Evolutionary conservation across 2,329 filamentous ascomycete genomes (phyloP).

Genomic region (Cercospora sp.): DNA sequence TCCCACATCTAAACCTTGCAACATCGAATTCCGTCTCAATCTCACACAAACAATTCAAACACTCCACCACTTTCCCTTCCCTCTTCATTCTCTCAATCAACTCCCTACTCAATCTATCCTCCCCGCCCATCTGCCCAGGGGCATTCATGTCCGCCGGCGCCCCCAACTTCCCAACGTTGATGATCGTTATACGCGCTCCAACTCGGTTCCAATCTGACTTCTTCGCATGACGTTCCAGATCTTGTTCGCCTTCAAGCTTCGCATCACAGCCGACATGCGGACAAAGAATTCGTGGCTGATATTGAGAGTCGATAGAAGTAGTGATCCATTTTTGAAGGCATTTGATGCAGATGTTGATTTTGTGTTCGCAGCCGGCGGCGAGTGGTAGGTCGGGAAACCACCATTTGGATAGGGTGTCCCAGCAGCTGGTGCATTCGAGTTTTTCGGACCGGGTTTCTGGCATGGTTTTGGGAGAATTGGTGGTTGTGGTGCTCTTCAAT

Average conservation of each 20-base stretch:
- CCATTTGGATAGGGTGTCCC: background rate
- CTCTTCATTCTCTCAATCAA: background rate
- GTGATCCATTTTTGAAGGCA: background rate
- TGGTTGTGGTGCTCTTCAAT: background rate
- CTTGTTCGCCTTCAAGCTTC: background rate
- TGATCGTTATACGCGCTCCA: background rate
- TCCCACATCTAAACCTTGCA: background rate
- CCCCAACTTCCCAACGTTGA: background rate
- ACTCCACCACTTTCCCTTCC: background rate
- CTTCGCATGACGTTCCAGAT: background rate
- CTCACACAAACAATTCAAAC: background rate
- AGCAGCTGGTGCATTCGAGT: background rate
- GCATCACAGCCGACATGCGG: background rate
- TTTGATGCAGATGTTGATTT: background rate
- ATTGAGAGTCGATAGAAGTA: background rate
- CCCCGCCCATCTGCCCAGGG: background rate
- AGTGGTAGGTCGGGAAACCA: background rate
- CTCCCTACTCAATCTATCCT: background rate
- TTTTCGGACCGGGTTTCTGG: background rate
- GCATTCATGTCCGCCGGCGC: background rate
- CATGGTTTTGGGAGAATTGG: background rate
- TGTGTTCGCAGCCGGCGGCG: background rate
- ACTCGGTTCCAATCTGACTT: background rate
- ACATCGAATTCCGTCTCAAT: background rate
- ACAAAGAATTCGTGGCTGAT: background rate